A percentile compares a stretch with the other conserved stretches of the same genome.
Evolutionary conservation across 306 rosid genomes (phyloP).

Genomic region (Ormosia emarginata): DNA sequence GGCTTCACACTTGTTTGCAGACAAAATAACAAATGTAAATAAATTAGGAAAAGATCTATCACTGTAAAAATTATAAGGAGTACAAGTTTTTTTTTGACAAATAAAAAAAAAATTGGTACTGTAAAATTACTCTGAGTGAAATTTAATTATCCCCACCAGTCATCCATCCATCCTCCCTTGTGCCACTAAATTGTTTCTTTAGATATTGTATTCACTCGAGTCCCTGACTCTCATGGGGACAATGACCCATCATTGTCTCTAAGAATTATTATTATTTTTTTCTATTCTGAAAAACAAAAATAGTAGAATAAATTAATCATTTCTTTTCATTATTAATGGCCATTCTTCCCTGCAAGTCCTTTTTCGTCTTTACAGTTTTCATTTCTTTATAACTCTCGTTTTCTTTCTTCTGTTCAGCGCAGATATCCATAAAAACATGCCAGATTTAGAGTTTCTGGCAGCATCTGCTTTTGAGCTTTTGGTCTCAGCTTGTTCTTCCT

Average conservation of each 20-base stretch:
- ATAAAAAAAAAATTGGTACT: not conserved
- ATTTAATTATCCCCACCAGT: not conserved
- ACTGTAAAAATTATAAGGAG: not conserved
- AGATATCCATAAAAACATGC: slow-evolving; percentile 22
- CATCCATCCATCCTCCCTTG: not conserved
- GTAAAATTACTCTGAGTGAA: not conserved
- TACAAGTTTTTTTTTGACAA: not conserved
- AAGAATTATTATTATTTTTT: not conserved
- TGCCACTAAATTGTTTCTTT: not conserved
- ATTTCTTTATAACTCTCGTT: slow-evolving; percentile 25
- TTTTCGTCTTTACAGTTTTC: slow-evolving; percentile 26
- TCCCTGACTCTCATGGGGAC: slow-evolving; percentile 44
- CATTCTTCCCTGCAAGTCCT: not conserved
- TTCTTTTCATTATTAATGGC: not conserved
- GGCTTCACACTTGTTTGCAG: not conserved
- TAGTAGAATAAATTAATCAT: not conserved
- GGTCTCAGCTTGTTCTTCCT: not conserved
- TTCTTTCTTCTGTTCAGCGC: slow-evolving; percentile 18
- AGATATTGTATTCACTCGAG: not conserved
- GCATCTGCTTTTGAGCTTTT: slow-evolving; percentile 4
- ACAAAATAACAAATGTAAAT: not conserved
- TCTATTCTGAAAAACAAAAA: not conserved
- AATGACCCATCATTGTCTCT: slow-evolving; percentile 28
- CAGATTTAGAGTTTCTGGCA: slow-evolving; percentile 39
- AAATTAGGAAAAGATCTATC: not conserved